Percentiles rank a stretch among this genome's conserved stretches.
Conservation (phyloP, 1,139 yeast species). For the Scheffersomyces segobiensis region DNA sequence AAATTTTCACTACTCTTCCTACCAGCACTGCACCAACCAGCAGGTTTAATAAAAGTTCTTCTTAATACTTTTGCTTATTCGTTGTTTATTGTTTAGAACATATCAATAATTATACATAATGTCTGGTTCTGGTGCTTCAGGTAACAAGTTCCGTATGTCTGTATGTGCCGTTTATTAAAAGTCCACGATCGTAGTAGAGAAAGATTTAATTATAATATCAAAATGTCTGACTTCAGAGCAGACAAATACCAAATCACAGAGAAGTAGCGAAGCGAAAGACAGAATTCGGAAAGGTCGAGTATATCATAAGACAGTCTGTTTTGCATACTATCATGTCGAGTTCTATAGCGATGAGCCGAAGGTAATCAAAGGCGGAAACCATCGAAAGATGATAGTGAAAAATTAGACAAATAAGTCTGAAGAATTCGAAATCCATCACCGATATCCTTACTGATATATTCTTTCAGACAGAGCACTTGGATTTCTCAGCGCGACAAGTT, state of each 20-base stretch:
- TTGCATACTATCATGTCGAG: no score
- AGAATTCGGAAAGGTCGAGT: background rate
- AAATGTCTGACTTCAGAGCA: background rate
- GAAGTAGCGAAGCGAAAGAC: background rate
- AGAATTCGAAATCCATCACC: background rate
- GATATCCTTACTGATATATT: background rate
- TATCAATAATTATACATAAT: slow-evolving; percentile 33
- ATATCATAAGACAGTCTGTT: background rate
- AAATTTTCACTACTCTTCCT: background rate
- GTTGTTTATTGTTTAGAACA: slow-evolving; percentile 3
- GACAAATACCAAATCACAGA: background rate
- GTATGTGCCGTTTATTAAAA: slow-evolving; percentile 52
- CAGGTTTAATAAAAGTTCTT: background rate
- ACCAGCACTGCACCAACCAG: background rate
- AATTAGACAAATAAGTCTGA: no score
- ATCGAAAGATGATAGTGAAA: background rate
- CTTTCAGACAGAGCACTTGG: background rate
- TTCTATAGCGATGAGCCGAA: background rate
- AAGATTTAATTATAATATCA: background rate
- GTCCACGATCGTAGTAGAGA: background rate
- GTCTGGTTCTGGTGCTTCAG: slow-evolving; percentile 96
- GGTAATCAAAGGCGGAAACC: background rate
- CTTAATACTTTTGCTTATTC: background rate
- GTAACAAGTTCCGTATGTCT: slow-evolving; percentile 99
- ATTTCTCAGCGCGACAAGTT: no score